Percentiles rank a stretch among this genome's conserved stretches.
phyloP scores from a whole-genome alignment of 2,329 filamentous ascomycete genomes.

The Hirsutella thompsonii region DNA sequence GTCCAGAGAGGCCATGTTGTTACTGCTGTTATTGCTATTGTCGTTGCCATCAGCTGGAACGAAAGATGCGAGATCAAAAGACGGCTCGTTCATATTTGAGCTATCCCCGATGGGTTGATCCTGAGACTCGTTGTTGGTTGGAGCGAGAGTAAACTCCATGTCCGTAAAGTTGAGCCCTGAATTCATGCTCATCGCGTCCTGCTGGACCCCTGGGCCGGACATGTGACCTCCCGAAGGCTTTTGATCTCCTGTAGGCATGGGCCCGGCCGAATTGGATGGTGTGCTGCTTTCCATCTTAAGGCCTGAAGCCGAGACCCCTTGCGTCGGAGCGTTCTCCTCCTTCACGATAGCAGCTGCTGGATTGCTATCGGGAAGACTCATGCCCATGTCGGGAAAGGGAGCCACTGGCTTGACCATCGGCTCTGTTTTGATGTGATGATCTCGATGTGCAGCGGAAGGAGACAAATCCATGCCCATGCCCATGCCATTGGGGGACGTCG shows the following conservation, averaged over 20 bases:
- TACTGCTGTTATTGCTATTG: slow-evolving; percentile 9
- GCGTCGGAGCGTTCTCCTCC: slow-evolving; percentile 7
- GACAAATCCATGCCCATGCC: slow-evolving; percentile 24
- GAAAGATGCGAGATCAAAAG: slow-evolving; percentile 34
- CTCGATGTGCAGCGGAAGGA: slow-evolving; percentile 11
- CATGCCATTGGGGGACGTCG: slow-evolving; percentile 22
- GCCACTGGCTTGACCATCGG: slow-evolving; percentile 30
- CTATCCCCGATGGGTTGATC: slow-evolving; percentile 7
- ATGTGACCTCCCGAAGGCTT: slow-evolving; percentile 11
- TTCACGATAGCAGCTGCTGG: slow-evolving; percentile 10
- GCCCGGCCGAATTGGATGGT: slow-evolving; percentile 4
- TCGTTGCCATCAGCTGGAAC: slow-evolving; percentile 18
- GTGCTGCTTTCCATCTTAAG: slow-evolving; percentile 13
- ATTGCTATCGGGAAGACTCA: slow-evolving; percentile 22
- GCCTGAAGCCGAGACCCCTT: background rate
- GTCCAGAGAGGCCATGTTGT: slow-evolving; percentile 14
- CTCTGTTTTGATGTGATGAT: slow-evolving; percentile 21
- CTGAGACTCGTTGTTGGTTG: slow-evolving; percentile 19
- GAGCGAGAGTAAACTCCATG: slow-evolving; percentile 42
- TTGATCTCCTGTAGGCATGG: slow-evolving; percentile 14
- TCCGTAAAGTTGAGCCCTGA: slow-evolving; percentile 39
- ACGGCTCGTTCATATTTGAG: slow-evolving; percentile 15
- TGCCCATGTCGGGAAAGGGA: slow-evolving; percentile 44
- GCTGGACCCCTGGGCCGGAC: slow-evolving; percentile 7
- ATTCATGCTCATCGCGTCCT: slow-evolving; percentile 8